These are phyloP conservation scores for Chara braunii DNA, from an alignment of 139 green algal species.

Conservation along the genomic window DNA sequence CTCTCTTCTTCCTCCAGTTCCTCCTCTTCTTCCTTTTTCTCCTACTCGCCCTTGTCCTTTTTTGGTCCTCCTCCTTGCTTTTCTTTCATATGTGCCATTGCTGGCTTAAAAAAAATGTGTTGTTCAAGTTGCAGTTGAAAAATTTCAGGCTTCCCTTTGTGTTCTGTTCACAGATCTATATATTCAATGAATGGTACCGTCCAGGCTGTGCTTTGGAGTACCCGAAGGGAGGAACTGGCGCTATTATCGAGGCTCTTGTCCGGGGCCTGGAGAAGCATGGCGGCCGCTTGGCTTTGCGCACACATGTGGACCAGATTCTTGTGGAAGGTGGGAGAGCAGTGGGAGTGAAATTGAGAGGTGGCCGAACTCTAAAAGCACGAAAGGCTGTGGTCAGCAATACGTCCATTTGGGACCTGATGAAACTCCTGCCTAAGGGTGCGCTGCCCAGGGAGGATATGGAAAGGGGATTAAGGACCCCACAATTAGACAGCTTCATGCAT, in stretches of 20 bases:
- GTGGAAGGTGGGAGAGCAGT: slow-evolving; percentile 29
- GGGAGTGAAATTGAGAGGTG: slow-evolving; percentile 26
- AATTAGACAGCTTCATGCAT: slow-evolving; percentile 90
- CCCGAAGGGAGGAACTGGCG: slow-evolving; percentile 74
- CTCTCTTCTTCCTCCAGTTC: background rate
- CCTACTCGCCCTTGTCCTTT: background rate
- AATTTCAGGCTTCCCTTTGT: background rate
- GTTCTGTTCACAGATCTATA: slow-evolving; percentile 36
- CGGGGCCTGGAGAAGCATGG: slow-evolving; percentile 79
- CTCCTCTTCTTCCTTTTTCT: background rate
- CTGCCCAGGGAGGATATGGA: slow-evolving; percentile 44
- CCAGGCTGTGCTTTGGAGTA: slow-evolving; percentile 64
- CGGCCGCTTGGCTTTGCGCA: slow-evolving; percentile 60
- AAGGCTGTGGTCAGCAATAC: slow-evolving; percentile 54
- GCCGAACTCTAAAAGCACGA: slow-evolving; percentile 18
- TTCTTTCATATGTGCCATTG: background rate
- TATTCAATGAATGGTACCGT: slow-evolving; percentile 51
- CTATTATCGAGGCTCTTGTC: slow-evolving; percentile 80
- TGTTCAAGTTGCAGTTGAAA: background rate
- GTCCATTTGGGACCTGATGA: slow-evolving; percentile 76
- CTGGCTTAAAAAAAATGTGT: background rate
- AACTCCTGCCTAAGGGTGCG: slow-evolving; percentile 57
- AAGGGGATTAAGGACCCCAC: slow-evolving; percentile 44
- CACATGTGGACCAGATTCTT: slow-evolving; percentile 66
- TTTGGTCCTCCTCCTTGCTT: background rate